phyloP scores from a whole-genome alignment of 352 stramenopile species.

The Pythium brassicae region DNA sequence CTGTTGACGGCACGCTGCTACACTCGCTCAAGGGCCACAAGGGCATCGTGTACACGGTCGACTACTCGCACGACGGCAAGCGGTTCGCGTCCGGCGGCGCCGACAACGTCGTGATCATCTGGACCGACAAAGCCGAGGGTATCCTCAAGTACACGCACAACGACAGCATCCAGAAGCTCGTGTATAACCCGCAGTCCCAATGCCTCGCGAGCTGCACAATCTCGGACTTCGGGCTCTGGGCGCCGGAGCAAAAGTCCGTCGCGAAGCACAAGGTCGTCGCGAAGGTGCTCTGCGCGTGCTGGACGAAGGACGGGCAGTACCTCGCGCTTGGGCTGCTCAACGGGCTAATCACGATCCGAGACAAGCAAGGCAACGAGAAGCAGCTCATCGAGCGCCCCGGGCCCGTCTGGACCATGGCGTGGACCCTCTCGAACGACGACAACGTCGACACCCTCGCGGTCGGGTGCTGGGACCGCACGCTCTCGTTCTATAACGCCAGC shows the following conservation, averaged over 20 bases:
- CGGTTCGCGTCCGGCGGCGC: conserved; percentile 90
- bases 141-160: conserved; percentile 97
- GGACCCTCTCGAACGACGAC: conserved; percentile 78
- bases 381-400: conserved; percentile 82
- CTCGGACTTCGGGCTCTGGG: conserved; percentile 94
- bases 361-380: conserved; percentile 91
- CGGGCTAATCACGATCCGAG: conserved; percentile 87
- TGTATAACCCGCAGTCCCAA: conserved; percentile 91
- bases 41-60: conserved; percentile 90
- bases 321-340: conserved; percentile 91
- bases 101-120: conserved; percentile 97
- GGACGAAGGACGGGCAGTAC: conserved; percentile 90
- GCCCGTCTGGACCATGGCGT: conserved; percentile 86
- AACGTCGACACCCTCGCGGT: conserved; percentile 87
- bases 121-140: conserved; percentile 91
- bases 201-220: conserved; percentile 92
- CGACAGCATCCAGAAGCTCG: conserved; percentile 89
- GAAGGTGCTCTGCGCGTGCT: conserved; percentile 91
- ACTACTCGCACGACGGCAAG: conserved; percentile 89
- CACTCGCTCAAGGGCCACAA: conserved; percentile 91
- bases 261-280: conserved; percentile 93
- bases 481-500: conserved; percentile 90
- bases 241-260: conserved; percentile 91
- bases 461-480: conserved; percentile 92
- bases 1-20: conserved; percentile 83